phyloP scores from a whole-genome alignment of 345 rosid species.

The Salix exigua region DNA sequence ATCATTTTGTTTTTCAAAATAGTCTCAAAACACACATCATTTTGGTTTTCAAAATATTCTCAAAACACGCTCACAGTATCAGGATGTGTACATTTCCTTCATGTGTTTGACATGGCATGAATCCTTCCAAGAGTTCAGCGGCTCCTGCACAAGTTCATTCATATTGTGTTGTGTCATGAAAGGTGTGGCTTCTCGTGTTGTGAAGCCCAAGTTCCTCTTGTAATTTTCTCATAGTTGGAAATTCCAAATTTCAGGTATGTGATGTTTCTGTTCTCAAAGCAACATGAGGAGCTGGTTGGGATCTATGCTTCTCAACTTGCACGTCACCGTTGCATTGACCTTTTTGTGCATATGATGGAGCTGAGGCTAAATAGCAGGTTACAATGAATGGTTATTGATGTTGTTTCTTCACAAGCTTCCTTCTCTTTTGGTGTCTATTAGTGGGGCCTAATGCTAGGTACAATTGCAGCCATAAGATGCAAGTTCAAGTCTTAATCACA shows the following conservation, averaged over 20 bases:
- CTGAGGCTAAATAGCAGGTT: conserved; percentile 87
- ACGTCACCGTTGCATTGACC: conserved; percentile 84
- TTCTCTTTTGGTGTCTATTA: background rate
- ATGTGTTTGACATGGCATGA: background rate
- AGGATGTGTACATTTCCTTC: conserved; percentile 8
- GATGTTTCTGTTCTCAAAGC: conserved; percentile 92
- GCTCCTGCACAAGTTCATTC: too few relatives aligned
- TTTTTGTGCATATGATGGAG: conserved; percentile 99
- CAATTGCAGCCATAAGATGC: too few relatives aligned
- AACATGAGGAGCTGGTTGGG: conserved; percentile 91
- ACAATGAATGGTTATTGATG: background rate
- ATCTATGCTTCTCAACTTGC: conserved; percentile 98
- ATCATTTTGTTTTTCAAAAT: background rate
- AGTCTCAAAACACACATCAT: background rate
- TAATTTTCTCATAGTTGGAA: conserved; percentile 22
- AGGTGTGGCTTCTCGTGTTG: background rate
- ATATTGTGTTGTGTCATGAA: background rate
- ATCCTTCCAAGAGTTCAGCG: background rate
- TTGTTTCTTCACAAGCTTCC: background rate
- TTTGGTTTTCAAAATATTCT: background rate
- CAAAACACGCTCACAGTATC: background rate
- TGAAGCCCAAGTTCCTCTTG: background rate
- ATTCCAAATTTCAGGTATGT: conserved; percentile 66
- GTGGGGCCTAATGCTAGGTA: too few relatives aligned
- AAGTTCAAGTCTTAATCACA: too few relatives aligned